Conservation (phyloP, 2,329 filamentous ascomycete genomes). For the Botrytis porri region DNA sequence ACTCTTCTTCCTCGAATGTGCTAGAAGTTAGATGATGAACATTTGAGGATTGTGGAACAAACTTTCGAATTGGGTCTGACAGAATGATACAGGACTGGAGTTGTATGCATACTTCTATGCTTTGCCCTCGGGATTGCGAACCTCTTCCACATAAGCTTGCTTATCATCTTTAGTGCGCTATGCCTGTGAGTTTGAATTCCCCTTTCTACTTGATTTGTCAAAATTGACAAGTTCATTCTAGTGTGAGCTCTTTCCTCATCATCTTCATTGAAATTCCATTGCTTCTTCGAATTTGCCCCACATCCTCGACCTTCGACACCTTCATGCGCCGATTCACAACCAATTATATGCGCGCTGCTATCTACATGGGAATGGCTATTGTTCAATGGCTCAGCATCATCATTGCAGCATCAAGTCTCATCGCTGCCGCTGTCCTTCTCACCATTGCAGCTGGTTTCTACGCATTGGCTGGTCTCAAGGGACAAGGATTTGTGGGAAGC, state of each 20-base stretch:
- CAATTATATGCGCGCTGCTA: conserved; percentile 91
- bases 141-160: conserved; percentile 55
- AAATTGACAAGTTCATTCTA: conserved; percentile 39
- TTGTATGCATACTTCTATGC: conserved; percentile 68
- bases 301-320: conserved; percentile 80
- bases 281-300: conserved; percentile 95
- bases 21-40: neutral
- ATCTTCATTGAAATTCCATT: conserved; percentile 89
- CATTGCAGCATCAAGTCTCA: conserved; percentile 63
- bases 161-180: conserved; percentile 46
- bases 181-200: conserved; percentile 49
- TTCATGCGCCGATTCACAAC: conserved; percentile 91
- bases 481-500: conserved; percentile 84
- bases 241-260: conserved; percentile 68
- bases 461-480: conserved; percentile 71
- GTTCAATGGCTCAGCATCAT: conserved; percentile 83
- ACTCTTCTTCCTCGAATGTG: neutral
- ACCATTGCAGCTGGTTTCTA: conserved; percentile 79
- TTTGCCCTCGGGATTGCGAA: conserved; percentile 67
- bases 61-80: conserved; percentile 24
- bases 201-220: neutral
- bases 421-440: conserved; percentile 82
- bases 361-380: conserved; percentile 77
- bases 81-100: conserved; percentile 55
- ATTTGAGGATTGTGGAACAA: neutral